Percentiles rank a stretch among this genome's conserved stretches.
Conservation (phyloP, 441 rosid genomes). For the Croton laevigatus region DNA sequence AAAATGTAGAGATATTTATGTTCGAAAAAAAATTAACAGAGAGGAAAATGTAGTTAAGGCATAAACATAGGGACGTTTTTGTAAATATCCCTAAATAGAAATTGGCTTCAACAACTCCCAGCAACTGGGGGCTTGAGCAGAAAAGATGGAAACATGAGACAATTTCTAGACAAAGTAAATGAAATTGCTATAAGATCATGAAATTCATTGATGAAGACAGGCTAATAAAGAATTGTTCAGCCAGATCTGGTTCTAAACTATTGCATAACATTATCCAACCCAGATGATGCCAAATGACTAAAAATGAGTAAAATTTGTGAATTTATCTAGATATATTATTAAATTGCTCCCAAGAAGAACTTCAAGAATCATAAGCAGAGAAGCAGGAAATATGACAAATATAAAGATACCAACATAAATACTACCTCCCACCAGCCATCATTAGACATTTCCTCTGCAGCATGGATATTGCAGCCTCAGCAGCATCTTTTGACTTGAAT, state of each 20-base stretch:
- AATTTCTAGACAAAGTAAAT: neutral
- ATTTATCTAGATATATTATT: neutral
- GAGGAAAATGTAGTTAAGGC: no score
- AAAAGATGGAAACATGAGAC: neutral
- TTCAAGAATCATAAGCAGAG: neutral
- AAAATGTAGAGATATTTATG: no score
- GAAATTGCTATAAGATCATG: neutral
- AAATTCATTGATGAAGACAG: neutral
- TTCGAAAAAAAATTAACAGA: no score
- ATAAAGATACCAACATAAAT: neutral
- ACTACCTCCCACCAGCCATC: constrained; percentile 38
- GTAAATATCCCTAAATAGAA: no score
- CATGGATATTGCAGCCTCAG: constrained; percentile 34
- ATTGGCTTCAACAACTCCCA: neutral
- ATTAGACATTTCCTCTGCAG: constrained; percentile 36
- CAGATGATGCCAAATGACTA: no score
- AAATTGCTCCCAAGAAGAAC: neutral
- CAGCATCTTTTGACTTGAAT: constrained; percentile 44
- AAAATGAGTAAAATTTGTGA: no score
- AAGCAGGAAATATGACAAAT: neutral
- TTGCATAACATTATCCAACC: neutral
- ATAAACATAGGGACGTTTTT: no score
- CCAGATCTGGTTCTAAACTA: neutral
- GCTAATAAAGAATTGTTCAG: neutral
- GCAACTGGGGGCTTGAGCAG: neutral